Base-by-base conservation (phyloP, 768 basidiomycete species). In the Saitozyma podzolica region DNA sequence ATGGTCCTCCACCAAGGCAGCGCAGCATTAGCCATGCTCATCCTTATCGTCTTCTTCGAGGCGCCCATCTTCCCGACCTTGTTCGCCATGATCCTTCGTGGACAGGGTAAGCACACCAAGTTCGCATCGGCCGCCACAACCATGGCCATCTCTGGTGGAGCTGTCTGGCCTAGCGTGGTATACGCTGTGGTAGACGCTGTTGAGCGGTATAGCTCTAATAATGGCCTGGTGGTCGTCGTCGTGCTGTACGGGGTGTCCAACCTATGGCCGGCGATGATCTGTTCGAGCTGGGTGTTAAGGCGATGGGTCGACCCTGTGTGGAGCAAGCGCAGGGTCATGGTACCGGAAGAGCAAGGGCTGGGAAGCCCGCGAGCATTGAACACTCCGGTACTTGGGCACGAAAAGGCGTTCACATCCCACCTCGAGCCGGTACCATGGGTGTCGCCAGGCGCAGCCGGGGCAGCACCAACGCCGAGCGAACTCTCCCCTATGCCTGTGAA, bases 61-160 rank as follows among this genome's bases (percentile, higher is more conserved):
- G 9, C 67, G 0, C 58, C 73, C 41, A 72, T 77, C 47, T 74
- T 77, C 58, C 75, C 75, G 4, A 64, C 66, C 8, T 13, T 77
- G 16, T 74, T 69, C 66, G 73, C 75, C 17, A 70, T 77, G 49
- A 65, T 61, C 8, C 49, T 74, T 0, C 62, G 75, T 0, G 61
- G 61, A 29, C 69, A 73, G 49, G 75, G 75, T 1, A 50, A 59
- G 59, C 58, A 68, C 45, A 70, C 69, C 2, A 72, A 72, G 54
- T 60, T 66, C 43, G 68, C 65, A 0, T 62, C 70, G 17, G 65
- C 69, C 8, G 58, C 50, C 19, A 42, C 70, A 40, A 57, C 62
- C 10, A 71, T 69, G 59, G 63, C 69, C 2, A 69, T 74, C 2
- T 50, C 53, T 29, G 75, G 69, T 9, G 75, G 68, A 9, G 55